Evolutionary conservation across 2,329 filamentous ascomycete species (phyloP), one percentile per base, ranked within the genome.

Genomic region (Fusarium buxicola): DNA sequence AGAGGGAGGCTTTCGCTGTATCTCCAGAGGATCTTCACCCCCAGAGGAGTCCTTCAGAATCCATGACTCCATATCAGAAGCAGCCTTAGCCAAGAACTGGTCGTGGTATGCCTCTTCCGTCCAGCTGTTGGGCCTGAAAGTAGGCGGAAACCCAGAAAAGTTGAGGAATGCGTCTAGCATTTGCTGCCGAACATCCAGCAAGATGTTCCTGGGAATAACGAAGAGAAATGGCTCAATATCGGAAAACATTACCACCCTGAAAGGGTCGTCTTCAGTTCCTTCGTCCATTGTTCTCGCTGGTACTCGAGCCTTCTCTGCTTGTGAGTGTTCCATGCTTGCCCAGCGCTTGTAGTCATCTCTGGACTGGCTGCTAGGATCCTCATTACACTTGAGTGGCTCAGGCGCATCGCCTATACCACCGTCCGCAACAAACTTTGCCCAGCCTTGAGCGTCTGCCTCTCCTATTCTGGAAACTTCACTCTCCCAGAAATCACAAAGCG

Each of bases 401-500:
- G 81, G 80, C 3, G 78, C 71, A 28, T 83, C 80, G 13, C 72
- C 73, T 55, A 73, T 57, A 12, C 71, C 76, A 2, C 57, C 72
- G 13, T 67, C 70, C n/a, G 74, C 69, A 12, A 78, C 75, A 64
- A 82, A 88, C n/a, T 78, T 70, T 2, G 70, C 73, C 93, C 93
- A 97, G 1, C 93, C 92, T 59, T 82, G 80, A 3, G 92, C 89
- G 2, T 80, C 81, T 1, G 77, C 70, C 67, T 98, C 94, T 9
- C 94, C 94, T 50, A 97, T 84, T 7, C 94, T 86, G 1, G 90
- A 81, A 1, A 87, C 82, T 71, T 97, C 94, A 54, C 88, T 91
- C 57, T 97, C 92, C 95, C 95, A 98, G 63, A 95, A 97, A 3
- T 88, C 83, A 43, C 85, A 80, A 60, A 97, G 91, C 0, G 72